Conservation (phyloP, 306 rosid genomes). For the Prunus padus region DNA sequence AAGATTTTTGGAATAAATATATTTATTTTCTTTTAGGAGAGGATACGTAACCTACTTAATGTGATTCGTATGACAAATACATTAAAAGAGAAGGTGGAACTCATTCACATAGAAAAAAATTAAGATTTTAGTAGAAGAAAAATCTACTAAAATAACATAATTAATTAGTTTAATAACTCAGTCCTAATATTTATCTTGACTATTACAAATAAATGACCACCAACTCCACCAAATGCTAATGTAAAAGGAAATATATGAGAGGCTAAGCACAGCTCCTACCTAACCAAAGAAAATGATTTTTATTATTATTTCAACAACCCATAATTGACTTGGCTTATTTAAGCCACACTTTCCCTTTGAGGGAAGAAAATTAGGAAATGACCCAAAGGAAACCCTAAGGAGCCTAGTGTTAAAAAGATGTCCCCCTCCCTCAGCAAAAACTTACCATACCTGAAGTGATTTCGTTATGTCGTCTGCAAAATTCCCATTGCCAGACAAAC, state of each 20-base stretch:
- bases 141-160: not conserved
- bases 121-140: not conserved
- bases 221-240: constrained; percentile 32
- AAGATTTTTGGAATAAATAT: not conserved
- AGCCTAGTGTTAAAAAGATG: constrained; percentile 35
- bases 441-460: constrained; percentile 37
- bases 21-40: not conserved
- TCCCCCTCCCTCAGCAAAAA: constrained; percentile 33
- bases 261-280: constrained; percentile 21
- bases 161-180: not conserved
- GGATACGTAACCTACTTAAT: not conserved
- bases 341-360: not conserved
- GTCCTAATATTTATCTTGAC: not conserved
- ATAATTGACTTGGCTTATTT: constrained; percentile 1
- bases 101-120: not conserved
- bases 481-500: constrained; percentile 47
- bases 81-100: constrained; percentile 10
- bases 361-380: constrained; percentile 14
- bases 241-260: constrained; percentile 6
- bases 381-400: constrained; percentile 19
- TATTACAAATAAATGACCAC: constrained; percentile 26
- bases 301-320: constrained; percentile 3
- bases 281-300: constrained; percentile 22
- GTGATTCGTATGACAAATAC: not conserved
- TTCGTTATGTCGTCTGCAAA: constrained; percentile 13